These are phyloP conservation scores for Apiospora marii DNA, from an alignment of 2,329 filamentous ascomycete genomes.

Conservation along the genomic window DNA sequence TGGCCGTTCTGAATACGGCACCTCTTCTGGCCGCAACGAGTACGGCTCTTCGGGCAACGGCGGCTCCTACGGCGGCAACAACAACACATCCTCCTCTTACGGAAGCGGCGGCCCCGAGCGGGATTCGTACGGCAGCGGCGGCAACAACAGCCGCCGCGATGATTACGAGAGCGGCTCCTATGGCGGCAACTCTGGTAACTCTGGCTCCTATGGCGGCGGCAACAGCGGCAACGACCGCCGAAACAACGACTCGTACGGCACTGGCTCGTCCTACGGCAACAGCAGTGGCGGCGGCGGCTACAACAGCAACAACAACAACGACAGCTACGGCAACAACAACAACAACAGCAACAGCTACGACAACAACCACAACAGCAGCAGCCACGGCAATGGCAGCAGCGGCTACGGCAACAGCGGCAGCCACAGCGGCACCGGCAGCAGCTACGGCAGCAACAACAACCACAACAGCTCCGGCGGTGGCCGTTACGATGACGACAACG, in stretches of 20 bases:
- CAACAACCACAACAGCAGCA: background rate
- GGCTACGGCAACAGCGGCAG: background rate
- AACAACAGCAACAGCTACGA: background rate
- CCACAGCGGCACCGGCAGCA: background rate
- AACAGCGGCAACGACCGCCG: background rate
- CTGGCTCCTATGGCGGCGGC: background rate
- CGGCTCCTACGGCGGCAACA: conserved; percentile 19
- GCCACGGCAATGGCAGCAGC: background rate
- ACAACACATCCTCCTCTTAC: conserved; percentile 21
- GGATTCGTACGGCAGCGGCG: conserved; percentile 6
- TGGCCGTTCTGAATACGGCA: conserved; percentile 11
- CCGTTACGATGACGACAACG: background rate
- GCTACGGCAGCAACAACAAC: conserved; percentile 2
- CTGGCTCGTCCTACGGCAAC: conserved; percentile 13
- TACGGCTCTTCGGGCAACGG: conserved; percentile 14
- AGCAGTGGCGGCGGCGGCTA: background rate
- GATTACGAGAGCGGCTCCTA: conserved; percentile 7
- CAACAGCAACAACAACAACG: background rate
- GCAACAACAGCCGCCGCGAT: conserved; percentile 10
- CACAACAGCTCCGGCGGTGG: background rate
- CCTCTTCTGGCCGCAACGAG: conserved; percentile 20
- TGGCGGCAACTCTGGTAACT: background rate
- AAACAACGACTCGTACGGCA: conserved; percentile 17
- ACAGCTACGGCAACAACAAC: conserved; percentile 11
- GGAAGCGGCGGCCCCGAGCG: background rate